Evolutionary conservation across 495 filamentous ascomycete genomes (phyloP), one percentile per base, ranked within the genome.

Genomic region (Penicillium samsonianum): DNA sequence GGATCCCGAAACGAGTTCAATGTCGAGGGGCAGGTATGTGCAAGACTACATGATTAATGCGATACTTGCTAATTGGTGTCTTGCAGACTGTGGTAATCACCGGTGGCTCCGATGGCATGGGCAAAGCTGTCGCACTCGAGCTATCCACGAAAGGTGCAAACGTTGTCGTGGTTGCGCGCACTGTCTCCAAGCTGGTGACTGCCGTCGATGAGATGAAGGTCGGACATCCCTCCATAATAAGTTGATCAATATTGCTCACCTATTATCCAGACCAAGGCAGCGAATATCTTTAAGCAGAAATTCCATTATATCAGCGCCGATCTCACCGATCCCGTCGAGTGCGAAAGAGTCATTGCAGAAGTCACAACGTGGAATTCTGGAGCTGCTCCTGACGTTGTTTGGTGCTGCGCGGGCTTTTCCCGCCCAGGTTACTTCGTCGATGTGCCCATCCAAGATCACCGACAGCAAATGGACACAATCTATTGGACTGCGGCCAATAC

Each of bases 31-130:
- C 84, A 84, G 73, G 91, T 93, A 79, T 57, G 81, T 75, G 8
- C 53, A 33, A 28, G 5, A 41, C 19, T 4, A 11, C 7, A 23
- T 31, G 30, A n/a, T 45, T 6, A 35, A 26, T 37, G n/a, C 9
- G 16, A 10, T 23, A 46, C 19, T 0, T 53, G 35, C 69, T 71
- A 31, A 61, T 41, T 47, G n/a, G 51, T n/a, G 40, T 33, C 9
- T 60, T 54, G 20, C 44, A 93, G 90, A 94, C 90, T 5, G 82
- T 94, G 55, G 73, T 98, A 22, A 78, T 98, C 52, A 98, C 94
- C 12, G 94, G 94, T 38, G 93, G 86, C 51, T 98, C 95, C 1
- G 89, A 96, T 67, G 94, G 94, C 48, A 90, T 96, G 89, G 94
- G 94, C 59, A 83, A 80, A 64, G 83, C 80, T 44, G 82, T 87